Conservation (phyloP, 2,329 filamentous ascomycete species). For the Huntiella moniliformis region DNA sequence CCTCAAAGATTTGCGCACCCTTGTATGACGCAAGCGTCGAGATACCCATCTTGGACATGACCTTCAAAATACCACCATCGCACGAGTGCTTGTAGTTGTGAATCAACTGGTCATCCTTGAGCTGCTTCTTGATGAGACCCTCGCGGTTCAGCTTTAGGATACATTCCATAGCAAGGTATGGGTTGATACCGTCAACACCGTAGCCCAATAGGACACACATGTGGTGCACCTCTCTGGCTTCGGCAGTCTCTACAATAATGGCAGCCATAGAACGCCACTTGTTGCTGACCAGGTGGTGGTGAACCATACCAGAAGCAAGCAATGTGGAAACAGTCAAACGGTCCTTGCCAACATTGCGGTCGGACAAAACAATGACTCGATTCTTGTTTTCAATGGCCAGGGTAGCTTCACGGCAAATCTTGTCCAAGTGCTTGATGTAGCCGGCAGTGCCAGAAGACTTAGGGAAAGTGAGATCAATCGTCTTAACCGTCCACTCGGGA, state of each 20-base stretch:
- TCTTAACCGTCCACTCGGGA: slow-evolving; percentile 69
- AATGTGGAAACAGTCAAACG: slow-evolving; percentile 74
- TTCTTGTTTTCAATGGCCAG: slow-evolving; percentile 68
- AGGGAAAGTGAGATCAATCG: slow-evolving; percentile 83
- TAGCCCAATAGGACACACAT: slow-evolving; percentile 97
- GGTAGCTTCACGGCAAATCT: slow-evolving; percentile 70
- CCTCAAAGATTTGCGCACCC: slow-evolving; percentile 94
- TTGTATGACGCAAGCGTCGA: slow-evolving; percentile 93
- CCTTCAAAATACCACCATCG: slow-evolving; percentile 90
- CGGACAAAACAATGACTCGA: slow-evolving; percentile 75
- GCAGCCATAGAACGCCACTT: slow-evolving; percentile 85
- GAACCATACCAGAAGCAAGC: slow-evolving; percentile 78
- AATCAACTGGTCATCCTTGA: slow-evolving; percentile 64
- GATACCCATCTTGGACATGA: slow-evolving; percentile 99
- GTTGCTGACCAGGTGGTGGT: slow-evolving; percentile 88
- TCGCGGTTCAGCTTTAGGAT: slow-evolving; percentile 94
- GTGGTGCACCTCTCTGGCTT: slow-evolving; percentile 93
- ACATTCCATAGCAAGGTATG: slow-evolving; percentile 88
- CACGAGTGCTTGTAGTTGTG: slow-evolving; percentile 95
- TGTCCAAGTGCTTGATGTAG: slow-evolving; percentile 72
- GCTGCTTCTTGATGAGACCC: slow-evolving; percentile 76
- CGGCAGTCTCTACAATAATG: slow-evolving; percentile 75
- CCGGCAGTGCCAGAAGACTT: slow-evolving; percentile 68
- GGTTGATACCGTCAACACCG: slow-evolving; percentile 84
- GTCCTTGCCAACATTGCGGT: slow-evolving; percentile 65